Evolutionary conservation across 2,329 filamentous ascomycete species (phyloP), one percentile per base, ranked within the genome.

Genomic region (Aureobasidium melanogenum): DNA sequence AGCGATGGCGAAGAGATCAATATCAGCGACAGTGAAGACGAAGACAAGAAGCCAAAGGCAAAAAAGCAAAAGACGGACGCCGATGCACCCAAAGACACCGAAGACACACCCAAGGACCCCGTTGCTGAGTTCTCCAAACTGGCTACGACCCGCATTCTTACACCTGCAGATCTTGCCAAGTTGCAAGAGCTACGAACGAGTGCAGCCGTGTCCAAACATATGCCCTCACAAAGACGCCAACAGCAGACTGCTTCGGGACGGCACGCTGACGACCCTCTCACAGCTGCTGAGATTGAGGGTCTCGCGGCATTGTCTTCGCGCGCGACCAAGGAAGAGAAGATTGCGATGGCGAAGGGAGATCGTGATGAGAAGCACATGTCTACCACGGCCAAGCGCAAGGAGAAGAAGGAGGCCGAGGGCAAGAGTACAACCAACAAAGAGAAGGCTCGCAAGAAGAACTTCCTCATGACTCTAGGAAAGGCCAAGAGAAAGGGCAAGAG

Each of bases 381-480:
- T 65, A 94, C 89, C 59, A 86, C 90, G 65, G 91, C 91, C 17
- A 86, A 89, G 71, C 82, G 89, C 69, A 90, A 91, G 80, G 85
- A 90, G 73, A 90, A 92, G 81, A 96, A 96, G 83, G 85, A 87
- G 69, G 82, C 85, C 1, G 84, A 91, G 76, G 94, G 94, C 70
- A 97, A 97, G 85, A 96, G 89, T 73, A 92, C 91, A 39, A 97
- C 93, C 66, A 99, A 99, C 77, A 89, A 89, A 78, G 94, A 99
- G 80, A 99, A 99, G 84, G 85, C 89, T 44, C 82, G 93, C 67
- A 91, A 90, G 82, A 99, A 99, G 88, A 99, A 99, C 75, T 96
- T 99, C 77, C 73, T 99, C 69, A 99, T 99, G 94, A 97, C 93
- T 41, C 77, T 99, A 63, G 90, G 93, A 63, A 97, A 99, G 80